Evolutionary conservation across 306 rosid species (phyloP).

Genomic region (Trifolium repens): DNA sequence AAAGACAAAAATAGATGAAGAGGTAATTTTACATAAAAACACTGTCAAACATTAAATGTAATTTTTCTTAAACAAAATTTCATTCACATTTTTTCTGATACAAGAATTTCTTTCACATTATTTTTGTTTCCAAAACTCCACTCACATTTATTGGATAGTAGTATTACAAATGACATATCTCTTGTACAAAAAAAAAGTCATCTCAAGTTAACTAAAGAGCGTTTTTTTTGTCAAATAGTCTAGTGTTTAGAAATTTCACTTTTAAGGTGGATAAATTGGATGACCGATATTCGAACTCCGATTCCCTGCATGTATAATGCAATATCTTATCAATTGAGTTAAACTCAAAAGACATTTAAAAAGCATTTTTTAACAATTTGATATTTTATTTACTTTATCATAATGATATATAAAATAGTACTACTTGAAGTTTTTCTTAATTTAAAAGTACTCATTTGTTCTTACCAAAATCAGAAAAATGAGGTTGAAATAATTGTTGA

Average conservation of each 20-base stretch:
- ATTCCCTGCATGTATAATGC: too few species aligned
- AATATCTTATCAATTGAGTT: too few species aligned
- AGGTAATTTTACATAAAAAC: too few species aligned
- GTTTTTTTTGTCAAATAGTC: not conserved
- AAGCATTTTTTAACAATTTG: too few species aligned
- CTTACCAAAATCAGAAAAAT: slow-evolving; percentile 45
- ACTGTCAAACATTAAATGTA: not conserved
- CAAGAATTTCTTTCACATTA: too few species aligned
- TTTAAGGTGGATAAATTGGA: too few species aligned
- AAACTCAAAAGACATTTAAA: too few species aligned
- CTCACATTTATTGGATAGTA: not conserved
- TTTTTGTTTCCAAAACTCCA: not conserved
- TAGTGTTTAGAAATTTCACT: too few species aligned
- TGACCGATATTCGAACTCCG: too few species aligned
- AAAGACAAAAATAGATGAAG: slow-evolving; percentile 35
- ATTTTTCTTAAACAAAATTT: not conserved
- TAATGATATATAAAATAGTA: slow-evolving; percentile 55
- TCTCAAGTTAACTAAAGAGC: not conserved
- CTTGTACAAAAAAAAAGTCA: not conserved
- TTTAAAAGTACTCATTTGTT: slow-evolving; percentile 43
- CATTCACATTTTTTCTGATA: not conserved
- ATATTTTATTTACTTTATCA: slow-evolving; percentile 42
- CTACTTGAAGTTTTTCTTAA: slow-evolving; percentile 43
- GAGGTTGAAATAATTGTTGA: slow-evolving; percentile 46
- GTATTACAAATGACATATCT: not conserved